Base-by-base conservation (phyloP, 495 filamentous ascomycete genomes). In the Lophium mytilinum region DNA sequence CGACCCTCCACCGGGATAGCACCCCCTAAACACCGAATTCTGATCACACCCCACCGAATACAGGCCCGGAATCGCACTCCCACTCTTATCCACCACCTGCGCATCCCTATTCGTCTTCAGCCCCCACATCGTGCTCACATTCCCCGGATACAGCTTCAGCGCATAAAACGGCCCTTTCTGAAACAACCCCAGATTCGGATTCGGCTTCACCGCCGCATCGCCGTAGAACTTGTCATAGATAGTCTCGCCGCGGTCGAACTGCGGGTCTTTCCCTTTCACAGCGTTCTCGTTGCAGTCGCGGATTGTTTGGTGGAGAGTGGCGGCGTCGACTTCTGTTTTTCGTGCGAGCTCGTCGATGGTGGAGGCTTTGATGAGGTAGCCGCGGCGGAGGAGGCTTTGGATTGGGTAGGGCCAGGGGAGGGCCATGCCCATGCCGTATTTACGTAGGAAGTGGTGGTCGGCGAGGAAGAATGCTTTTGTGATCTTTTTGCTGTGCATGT, bases 311-410 rank as follows among this genome's bases (percentile, higher is more conserved):
- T 33, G 10, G 1, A 70, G 49, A 12, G 34, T 54, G 33, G 17
- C 15, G 0, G 42, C 43, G 30, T 57, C 53, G 11, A 52, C 37
- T 14, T 46, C 46, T 15, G 76, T 68, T 55, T 69, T 73, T 9
- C 71, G 63, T 6, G 75, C 76, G 56, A 77, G 72, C 35, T 64
- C 69, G 4, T 63, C 53, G 15, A 78, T 48, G 30, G 67, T 73
- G 34, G 69, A 69, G 18, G 67, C 75, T 58, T 73, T 68, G 1
- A 74, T 67, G 30, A 60, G 39, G 18, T 60, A 43, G 14, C 58
- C 53, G 8, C 45, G 15, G 1, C 45, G 8, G 1, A 48, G 21
- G 7, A 48, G 45, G 10, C 11, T 48, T 6, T 1, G 14, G 1
- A 30, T 24, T 18, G 14, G 18, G 43, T 47, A 47, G 10, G 43